phyloP scores from a whole-genome alignment of 305 asterid genomes.

The Fraxinus sp. region DNA sequence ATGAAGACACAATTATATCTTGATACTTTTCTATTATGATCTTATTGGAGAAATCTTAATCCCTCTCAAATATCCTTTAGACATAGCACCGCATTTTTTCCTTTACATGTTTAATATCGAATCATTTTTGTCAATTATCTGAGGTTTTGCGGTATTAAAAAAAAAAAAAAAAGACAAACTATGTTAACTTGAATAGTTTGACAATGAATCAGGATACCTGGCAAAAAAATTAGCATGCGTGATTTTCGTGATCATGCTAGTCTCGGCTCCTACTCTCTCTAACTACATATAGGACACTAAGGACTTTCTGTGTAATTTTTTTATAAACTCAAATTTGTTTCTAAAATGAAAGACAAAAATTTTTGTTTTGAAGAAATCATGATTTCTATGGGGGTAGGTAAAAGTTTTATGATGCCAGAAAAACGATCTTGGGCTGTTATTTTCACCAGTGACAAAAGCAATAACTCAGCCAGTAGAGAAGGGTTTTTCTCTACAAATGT shows the following conservation, averaged over 20 bases:
- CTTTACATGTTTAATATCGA: not conserved
- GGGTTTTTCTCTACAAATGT: not conserved
- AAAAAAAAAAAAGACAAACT: not conserved
- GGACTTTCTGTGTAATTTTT: not conserved
- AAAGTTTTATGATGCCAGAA: not conserved
- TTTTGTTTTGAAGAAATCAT: not conserved
- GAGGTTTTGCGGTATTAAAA: not conserved
- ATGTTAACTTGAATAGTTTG: not conserved
- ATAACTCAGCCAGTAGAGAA: not conserved
- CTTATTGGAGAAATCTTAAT: not conserved
- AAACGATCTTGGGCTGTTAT: not conserved
- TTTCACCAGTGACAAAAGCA: not conserved
- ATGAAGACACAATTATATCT: not conserved
- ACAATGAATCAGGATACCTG: not conserved
- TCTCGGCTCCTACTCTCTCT: not conserved
- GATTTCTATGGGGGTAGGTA: not conserved
- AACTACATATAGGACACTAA: not conserved
- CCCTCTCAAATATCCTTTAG: not conserved
- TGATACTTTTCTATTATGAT: not conserved
- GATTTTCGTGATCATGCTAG: not conserved
- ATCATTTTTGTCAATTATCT: not conserved
- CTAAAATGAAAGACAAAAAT: not conserved
- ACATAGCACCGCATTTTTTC: not conserved
- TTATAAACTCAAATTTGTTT: not conserved
- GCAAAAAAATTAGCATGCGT: not conserved